Conservation (phyloP, 1,284 basidiomycete species). For the Mrakiaceae sp. region DNA sequence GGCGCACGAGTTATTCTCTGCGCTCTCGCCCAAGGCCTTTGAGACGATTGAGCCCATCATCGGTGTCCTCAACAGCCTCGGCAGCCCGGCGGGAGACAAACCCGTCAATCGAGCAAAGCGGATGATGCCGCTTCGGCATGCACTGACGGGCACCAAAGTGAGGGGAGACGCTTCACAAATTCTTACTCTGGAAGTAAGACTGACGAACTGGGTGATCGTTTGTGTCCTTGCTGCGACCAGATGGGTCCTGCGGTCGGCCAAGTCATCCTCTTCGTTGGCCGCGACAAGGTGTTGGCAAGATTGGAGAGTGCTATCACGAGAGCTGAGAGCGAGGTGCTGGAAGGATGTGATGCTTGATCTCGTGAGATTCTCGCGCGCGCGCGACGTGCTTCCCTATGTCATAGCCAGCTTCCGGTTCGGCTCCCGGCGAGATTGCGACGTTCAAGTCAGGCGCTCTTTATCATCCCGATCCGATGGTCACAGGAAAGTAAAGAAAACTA, state of each 20-base stretch:
- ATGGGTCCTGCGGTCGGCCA: conserved; percentile 2
- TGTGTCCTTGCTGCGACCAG: neutral
- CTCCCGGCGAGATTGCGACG: neutral
- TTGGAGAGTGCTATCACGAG: neutral
- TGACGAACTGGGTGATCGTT: neutral
- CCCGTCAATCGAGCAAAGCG: conserved; percentile 42
- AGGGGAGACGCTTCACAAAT: neutral
- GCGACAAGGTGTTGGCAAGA: conserved; percentile 1
- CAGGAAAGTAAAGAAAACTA: neutral
- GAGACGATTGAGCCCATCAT: neutral
- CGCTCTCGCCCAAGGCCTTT: neutral
- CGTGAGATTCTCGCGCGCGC: neutral
- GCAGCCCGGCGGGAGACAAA: conserved; percentile 40
- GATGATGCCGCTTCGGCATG: conserved; percentile 61
- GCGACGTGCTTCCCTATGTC: neutral
- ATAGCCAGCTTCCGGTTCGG: neutral
- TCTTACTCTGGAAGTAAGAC: no score
- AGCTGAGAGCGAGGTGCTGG: no score
- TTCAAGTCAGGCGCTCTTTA: neutral
- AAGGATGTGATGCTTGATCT: no score
- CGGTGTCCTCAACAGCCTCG: conserved; percentile 20
- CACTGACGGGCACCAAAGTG: conserved; percentile 58
- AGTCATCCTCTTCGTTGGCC: conserved; percentile 1
- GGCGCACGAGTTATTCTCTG: neutral
- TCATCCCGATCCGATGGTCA: neutral